Base-by-base conservation (phyloP, 1,139 yeast genomes). In the Blastobotrys elegans region DNA sequence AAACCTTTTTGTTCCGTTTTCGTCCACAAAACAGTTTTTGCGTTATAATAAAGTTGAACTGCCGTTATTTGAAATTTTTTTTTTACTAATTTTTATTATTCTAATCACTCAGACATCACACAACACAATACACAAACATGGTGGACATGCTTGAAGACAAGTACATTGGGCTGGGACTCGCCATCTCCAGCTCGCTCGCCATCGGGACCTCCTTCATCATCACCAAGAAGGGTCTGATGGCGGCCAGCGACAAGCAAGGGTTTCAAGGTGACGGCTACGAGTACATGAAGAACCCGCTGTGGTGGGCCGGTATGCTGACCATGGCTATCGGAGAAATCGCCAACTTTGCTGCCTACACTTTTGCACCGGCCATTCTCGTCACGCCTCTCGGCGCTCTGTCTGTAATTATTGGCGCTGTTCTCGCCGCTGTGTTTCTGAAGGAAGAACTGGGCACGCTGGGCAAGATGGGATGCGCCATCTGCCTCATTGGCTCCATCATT, bases 291-390 rank as follows among this genome's bases (percentile, higher is more conserved):
- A 87, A 86, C 63, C 96, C 97, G 8, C 78, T 87, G 40, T 88
- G 97, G 97, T 86, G 96, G 89, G 88, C 94, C 0, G 97, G 97
- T 14, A 88, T 89, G 77, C 61, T 81, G 31, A 80, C 94, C 47
- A 89, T 88, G 97, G 95, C 94, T 1, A 68, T 88, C 32, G 97
- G 97, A 3, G 97, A 88, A 64, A 70, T 88, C 41, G 96, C 96
- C 49, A 88, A 88, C 65, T 88, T 88, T 65, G 96, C 96, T 11
- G 97, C 97, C 1, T 88, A 88, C 62, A 89, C 96, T 0, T 88
- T 88, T 74, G 96, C 97, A 0, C 96, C 96, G 2, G 95, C 96
- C 1, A 86, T 89, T 54, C 69, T 88, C 57, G 96, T 88, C 38
- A 89, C 96, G 2, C 97, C 96, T 2, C 72, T 88, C 49, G 97